Evolutionary conservation across 352 stramenopile species (phyloP).

Genomic region (Pythium coloratum): DNA sequence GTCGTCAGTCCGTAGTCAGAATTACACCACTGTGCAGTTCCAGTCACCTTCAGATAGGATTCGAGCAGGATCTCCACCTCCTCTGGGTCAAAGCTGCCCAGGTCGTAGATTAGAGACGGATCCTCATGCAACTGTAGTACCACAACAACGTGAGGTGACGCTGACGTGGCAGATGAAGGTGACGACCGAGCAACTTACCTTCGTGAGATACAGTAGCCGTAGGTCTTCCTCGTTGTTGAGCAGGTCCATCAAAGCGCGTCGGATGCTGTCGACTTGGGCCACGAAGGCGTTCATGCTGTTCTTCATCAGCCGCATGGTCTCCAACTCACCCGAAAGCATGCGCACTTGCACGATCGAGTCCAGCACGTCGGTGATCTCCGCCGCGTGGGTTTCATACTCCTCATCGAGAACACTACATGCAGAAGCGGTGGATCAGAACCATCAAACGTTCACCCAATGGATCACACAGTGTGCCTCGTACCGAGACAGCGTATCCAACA

Average conservation of each 20-base stretch:
- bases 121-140: conserved; percentile 26
- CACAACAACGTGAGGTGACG: conserved; percentile 1
- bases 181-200: conserved; percentile 11
- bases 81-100: conserved; percentile 39
- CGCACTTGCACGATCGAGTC: conserved; percentile 30
- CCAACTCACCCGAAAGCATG: conserved; percentile 36
- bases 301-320: conserved; percentile 41
- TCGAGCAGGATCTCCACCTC: conserved; percentile 40
- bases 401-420: conserved; percentile 20
- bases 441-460: no score
- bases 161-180: neutral
- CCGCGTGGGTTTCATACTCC: conserved; percentile 29
- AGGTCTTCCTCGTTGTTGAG: conserved; percentile 38
- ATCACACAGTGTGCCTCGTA: neutral
- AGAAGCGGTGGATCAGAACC: neutral
- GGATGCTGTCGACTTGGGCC: conserved; percentile 36
- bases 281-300: conserved; percentile 38
- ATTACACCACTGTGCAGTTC: neutral
- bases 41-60: conserved; percentile 36
- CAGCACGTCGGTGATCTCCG: conserved; percentile 24
- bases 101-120: conserved; percentile 29
- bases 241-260: conserved; percentile 35
- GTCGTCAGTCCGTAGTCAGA: neutral
- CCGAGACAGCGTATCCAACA: conserved; percentile 29
- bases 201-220: conserved; percentile 39